Conservation (phyloP, 1,284 basidiomycete genomes). For the Cerioporus squamosus region DNA sequence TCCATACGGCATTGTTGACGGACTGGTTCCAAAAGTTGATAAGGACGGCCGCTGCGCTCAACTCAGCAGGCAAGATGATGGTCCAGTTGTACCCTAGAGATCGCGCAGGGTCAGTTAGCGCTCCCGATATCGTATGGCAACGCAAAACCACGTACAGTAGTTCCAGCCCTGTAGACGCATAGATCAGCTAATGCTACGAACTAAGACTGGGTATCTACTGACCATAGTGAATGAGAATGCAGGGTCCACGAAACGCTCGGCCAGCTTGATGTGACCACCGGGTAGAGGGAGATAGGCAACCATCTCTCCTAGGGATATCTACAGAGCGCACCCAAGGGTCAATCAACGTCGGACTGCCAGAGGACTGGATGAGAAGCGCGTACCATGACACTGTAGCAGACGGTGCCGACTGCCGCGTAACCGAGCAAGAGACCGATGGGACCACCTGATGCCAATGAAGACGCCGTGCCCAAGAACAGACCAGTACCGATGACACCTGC, state of each 20-base stretch:
- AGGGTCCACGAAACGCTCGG: slow-evolving; percentile 73
- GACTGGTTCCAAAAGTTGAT: slow-evolving; percentile 64
- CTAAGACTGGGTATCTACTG: background rate
- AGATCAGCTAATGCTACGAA: background rate
- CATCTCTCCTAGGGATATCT: slow-evolving; percentile 63
- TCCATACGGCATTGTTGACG: slow-evolving; percentile 63
- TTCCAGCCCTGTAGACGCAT: slow-evolving; percentile 56
- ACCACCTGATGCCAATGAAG: slow-evolving; percentile 56
- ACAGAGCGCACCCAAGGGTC: background rate
- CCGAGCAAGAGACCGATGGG: slow-evolving; percentile 68
- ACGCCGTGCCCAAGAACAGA: slow-evolving; percentile 70
- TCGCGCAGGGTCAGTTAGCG: background rate
- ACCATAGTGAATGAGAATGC: slow-evolving; percentile 69
- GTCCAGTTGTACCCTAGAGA: slow-evolving; percentile 55
- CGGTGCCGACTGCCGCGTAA: slow-evolving; percentile 61
- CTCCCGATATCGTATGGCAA: background rate
- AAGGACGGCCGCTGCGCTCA: slow-evolving; percentile 67
- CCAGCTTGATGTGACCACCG: slow-evolving; percentile 71
- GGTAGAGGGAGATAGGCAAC: slow-evolving; percentile 72
- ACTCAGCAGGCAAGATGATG: slow-evolving; percentile 60
- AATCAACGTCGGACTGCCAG: slow-evolving; percentile 12
- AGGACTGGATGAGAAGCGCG: background rate
- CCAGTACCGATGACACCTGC: slow-evolving; percentile 81
- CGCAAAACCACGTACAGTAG: slow-evolving; percentile 47
- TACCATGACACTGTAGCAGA: slow-evolving; percentile 57